Evolutionary conservation across 352 stramenopile genomes (phyloP).

Genomic region (Globisporangium cylindrosporum): DNA sequence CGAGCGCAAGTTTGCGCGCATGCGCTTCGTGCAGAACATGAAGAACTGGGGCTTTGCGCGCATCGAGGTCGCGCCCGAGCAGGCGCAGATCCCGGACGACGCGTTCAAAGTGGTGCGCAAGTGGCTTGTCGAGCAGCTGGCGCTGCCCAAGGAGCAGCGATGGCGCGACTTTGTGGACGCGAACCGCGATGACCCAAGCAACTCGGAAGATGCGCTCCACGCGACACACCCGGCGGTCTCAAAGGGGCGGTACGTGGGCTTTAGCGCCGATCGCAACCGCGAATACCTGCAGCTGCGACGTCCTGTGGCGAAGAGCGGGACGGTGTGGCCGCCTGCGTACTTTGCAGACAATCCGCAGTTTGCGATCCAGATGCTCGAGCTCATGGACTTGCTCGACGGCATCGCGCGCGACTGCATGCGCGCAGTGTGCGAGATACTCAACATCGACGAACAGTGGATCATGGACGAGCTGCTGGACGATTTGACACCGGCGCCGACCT

Average conservation of each 20-base stretch:
- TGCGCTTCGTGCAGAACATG: slow-evolving; percentile 71
- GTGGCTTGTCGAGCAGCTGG: slow-evolving; percentile 58
- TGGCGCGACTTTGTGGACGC: slow-evolving; percentile 76
- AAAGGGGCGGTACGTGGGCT: slow-evolving; percentile 68
- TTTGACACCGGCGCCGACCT: slow-evolving; percentile 27
- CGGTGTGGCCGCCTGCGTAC: slow-evolving; percentile 70
- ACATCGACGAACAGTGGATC: slow-evolving; percentile 61
- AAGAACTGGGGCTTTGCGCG: slow-evolving; percentile 68
- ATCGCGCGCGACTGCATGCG: slow-evolving; percentile 75
- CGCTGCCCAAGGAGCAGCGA: slow-evolving; percentile 42
- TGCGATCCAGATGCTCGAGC: slow-evolving; percentile 49
- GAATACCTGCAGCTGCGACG: slow-evolving; percentile 78
- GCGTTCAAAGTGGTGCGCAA: slow-evolving; percentile 59
- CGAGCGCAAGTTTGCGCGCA: slow-evolving; percentile 47
- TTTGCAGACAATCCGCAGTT: slow-evolving; percentile 59
- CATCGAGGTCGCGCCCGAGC: slow-evolving; percentile 58
- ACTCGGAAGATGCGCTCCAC: slow-evolving; percentile 19
- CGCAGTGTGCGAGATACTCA: slow-evolving; percentile 66
- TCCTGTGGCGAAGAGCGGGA: slow-evolving; percentile 60
- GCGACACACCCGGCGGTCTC: slow-evolving; percentile 47
- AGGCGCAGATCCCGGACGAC: slow-evolving; percentile 49
- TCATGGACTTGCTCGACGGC: slow-evolving; percentile 61
- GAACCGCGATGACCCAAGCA: slow-evolving; percentile 2
- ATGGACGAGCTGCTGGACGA: slow-evolving; percentile 71
- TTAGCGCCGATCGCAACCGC: slow-evolving; percentile 64